Conservation (phyloP, 106 monocot genomes). For the Alisma plantagoaquatica region DNA sequence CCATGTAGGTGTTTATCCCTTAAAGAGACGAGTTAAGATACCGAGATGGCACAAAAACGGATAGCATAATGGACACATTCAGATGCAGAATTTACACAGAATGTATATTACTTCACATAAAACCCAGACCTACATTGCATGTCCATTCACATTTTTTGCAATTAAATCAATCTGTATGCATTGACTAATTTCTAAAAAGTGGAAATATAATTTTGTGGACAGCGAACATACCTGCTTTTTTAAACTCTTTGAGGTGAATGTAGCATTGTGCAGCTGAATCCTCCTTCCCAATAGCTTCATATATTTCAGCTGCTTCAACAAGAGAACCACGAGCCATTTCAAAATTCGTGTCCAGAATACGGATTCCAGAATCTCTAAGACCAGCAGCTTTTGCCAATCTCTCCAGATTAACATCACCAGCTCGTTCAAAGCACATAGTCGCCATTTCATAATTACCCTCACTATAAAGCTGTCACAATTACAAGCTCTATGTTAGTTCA, state of each 20-base stretch:
- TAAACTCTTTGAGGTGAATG: slow-evolving; percentile 32
- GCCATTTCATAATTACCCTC: slow-evolving; percentile 54
- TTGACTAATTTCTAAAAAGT: too few species aligned
- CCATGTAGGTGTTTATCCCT: too few species aligned
- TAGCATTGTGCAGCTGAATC: slow-evolving; percentile 42
- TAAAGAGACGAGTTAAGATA: too few species aligned
- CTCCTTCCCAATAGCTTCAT: slow-evolving; percentile 38
- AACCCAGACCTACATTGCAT: too few species aligned
- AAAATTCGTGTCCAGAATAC: slow-evolving; percentile 16
- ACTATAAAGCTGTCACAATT: slow-evolving; percentile 31
- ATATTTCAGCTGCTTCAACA: slow-evolving; percentile 45
- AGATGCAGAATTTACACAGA: too few species aligned
- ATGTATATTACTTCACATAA: too few species aligned
- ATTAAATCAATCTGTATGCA: too few species aligned
- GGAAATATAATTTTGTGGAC: too few species aligned
- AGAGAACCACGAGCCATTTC: slow-evolving; percentile 20
- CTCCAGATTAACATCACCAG: slow-evolving; percentile 31
- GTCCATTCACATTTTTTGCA: too few species aligned
- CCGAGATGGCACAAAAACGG: too few species aligned
- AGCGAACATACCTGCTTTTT: slow-evolving; percentile 47
- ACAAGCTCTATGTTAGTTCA: too few species aligned
- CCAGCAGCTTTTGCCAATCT: slow-evolving; percentile 50
- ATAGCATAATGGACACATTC: too few species aligned
- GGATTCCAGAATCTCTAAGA: slow-evolving; percentile 38
- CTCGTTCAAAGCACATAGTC: slow-evolving; percentile 54